These are phyloP conservation scores for Edaphochlamys debaryana DNA, from an alignment of 139 green algal species.

Conservation along the genomic window DNA sequence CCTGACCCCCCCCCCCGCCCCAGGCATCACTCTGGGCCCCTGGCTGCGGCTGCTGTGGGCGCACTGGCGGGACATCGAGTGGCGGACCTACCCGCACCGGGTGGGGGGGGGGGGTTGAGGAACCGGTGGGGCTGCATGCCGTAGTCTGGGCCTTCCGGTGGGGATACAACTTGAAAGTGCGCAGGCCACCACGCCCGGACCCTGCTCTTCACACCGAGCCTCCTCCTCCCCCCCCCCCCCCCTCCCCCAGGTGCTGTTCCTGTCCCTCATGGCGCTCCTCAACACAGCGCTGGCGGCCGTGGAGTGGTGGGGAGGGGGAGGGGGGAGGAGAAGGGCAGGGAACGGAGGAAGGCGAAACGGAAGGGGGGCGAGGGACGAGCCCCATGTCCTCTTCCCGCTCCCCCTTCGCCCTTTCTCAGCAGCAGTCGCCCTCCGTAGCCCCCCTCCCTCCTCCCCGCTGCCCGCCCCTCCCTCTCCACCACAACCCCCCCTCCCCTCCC, in stretches of 20 bases:
- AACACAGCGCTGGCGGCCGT: constrained; percentile 58
- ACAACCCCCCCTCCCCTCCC: no score
- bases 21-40: constrained; percentile 58
- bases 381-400: no score
- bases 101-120: not conserved
- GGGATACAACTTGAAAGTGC: not conserved
- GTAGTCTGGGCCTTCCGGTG: not conserved
- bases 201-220: no score
- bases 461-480: not conserved
- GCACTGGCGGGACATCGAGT: constrained; percentile 54
- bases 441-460: not conserved
- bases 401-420: not conserved
- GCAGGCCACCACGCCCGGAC: no score
- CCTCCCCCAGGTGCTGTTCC: constrained; percentile 55
- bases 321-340: not conserved
- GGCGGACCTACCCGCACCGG: constrained; percentile 52
- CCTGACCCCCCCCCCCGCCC: no score
- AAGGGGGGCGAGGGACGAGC: no score
- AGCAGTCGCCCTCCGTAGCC: not conserved
- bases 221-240: no score
- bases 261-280: constrained; percentile 61
- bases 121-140: not conserved
- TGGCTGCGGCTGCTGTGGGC: constrained; percentile 51
- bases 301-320: constrained; percentile 41
- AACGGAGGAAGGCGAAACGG: no score